These are phyloP conservation scores for Rhodotorula sp. DNA, from an alignment of 1,284 basidiomycete genomes.

Conservation along the genomic window DNA sequence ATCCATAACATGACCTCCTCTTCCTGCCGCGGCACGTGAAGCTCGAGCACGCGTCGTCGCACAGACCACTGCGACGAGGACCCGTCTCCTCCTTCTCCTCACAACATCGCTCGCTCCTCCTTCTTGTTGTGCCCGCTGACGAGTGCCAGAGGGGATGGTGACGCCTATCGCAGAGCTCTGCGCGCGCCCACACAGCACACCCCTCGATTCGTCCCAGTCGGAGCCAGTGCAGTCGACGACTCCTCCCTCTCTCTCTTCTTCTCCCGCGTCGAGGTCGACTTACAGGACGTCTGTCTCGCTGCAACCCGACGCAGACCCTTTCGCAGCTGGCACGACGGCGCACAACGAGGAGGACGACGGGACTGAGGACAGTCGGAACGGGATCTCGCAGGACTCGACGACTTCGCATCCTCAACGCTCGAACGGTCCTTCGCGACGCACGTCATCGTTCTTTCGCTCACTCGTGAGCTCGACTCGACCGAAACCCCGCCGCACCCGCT, in stretches of 20 bases:
- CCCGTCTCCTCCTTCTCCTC: neutral
- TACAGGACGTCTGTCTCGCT: too few relatives aligned
- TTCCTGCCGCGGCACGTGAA: neutral
- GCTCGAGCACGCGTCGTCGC: neutral
- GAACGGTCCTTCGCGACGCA: neutral
- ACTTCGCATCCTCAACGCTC: neutral
- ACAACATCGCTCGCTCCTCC: neutral
- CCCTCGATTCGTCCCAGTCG: neutral
- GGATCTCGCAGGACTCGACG: too few relatives aligned
- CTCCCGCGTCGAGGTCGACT: too few relatives aligned
- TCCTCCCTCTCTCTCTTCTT: neutral
- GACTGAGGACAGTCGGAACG: too few relatives aligned
- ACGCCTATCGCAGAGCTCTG: constrained; percentile 1
- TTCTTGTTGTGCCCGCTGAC: too few relatives aligned
- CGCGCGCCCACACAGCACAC: neutral
- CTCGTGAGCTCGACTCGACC: neutral
- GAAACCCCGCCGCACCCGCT: constrained; percentile 1
- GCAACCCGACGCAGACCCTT: too few relatives aligned
- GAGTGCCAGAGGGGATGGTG: neutral
- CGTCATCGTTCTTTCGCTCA: constrained; percentile 8
- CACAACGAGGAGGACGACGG: too few relatives aligned
- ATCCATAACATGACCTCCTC: too few relatives aligned
- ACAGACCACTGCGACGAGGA: neutral
- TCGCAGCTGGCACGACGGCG: too few relatives aligned
- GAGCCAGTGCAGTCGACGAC: neutral